Base-by-base conservation (phyloP, 208 protist species). In the Angomonas deanei region DNA sequence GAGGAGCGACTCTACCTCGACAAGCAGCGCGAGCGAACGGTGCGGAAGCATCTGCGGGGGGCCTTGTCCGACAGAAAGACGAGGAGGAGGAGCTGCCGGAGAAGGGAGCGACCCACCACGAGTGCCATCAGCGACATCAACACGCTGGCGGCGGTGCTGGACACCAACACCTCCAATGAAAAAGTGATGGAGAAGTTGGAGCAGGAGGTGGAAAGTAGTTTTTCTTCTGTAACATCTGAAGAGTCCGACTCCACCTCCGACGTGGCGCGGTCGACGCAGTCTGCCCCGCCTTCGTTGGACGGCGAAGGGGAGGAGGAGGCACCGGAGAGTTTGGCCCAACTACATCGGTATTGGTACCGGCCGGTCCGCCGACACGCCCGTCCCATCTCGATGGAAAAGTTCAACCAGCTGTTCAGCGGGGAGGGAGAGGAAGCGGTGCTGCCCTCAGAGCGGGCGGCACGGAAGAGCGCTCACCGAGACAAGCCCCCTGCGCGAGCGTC, bases 1-100 rank as follows among this genome's bases (percentile, higher is more conserved):
- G 52, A 66, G 11, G 68, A 73, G 31, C 21, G 27, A 3, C 34
- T 67, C 55, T 70, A 70, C 64, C 3, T 46, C 10, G 17, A 3
- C 15, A 11, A 5, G 33, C 3, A 34, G 57, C 34, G 23, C 33
- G 19, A 21, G 6, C 21, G 31, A 23, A 17, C 15, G 8, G 23
- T 28, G 34, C 19, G 8, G 55, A 21, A 28, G 13, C 26, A 28
- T 21, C 24, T 17, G 10, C 30, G 15, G 28, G n/a, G 15, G 3
- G 23, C 31, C 11, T 8, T 38, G 34, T 21, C 28, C 17, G 5
- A 23, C 13, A n/a, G 55, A 23, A 5, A 27, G 10, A 26, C 17
- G 21, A 57, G 52, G 19, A 17, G 19, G 28, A 3, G 3, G 28
- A 4, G n/a, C n/a, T 24, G n/a, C 11, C 11, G n/a, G 47, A 15